Percentiles rank a stretch among this genome's conserved stretches.
phyloP scores from a whole-genome alignment of 768 basidiomycete species.

The Phylloporus scabripes region DNA sequence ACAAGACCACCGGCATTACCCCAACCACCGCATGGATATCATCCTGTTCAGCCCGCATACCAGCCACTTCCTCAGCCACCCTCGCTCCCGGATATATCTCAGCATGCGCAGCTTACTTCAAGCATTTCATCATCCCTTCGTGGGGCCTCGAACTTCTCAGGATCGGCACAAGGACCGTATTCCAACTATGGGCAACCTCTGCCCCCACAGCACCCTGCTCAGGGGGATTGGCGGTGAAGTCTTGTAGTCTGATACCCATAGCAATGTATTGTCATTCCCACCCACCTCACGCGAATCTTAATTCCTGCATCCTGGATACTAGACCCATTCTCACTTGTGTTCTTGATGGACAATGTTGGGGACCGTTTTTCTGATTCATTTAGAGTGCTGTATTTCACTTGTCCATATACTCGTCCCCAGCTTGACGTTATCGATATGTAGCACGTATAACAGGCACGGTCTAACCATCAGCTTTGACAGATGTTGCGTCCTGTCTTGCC shows the following conservation, averaged over 20 bases:
- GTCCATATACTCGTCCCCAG: neutral
- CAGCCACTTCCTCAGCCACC: constrained; percentile 34
- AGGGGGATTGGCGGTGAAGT: constrained; percentile 26
- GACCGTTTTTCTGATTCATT: constrained; percentile 1
- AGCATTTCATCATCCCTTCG: constrained; percentile 19
- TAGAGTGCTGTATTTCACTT: constrained; percentile 19
- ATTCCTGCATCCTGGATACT: constrained; percentile 10
- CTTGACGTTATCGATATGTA: constrained; percentile 9
- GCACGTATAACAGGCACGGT: constrained; percentile 6
- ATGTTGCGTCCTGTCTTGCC: constrained; percentile 16
- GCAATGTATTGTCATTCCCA: constrained; percentile 14
- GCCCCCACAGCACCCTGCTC: constrained; percentile 21
- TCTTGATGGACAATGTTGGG: constrained; percentile 1
- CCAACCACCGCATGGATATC: constrained; percentile 42
- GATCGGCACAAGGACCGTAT: constrained; percentile 38
- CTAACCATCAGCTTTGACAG: constrained; percentile 6
- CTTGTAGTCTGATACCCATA: constrained; percentile 8
- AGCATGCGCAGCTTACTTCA: constrained; percentile 23
- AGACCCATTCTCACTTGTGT: constrained; percentile 1
- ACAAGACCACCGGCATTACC: constrained; percentile 48
- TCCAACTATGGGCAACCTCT: constrained; percentile 29
- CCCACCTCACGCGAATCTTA: constrained; percentile 8
- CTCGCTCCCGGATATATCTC: constrained; percentile 27
- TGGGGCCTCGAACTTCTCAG: constrained; percentile 33
- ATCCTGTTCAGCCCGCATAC: constrained; percentile 37